These are phyloP conservation scores for Strombidium stylifer DNA, from an alignment of 73 alveolate genomes.

Conservation along the genomic window DNA sequence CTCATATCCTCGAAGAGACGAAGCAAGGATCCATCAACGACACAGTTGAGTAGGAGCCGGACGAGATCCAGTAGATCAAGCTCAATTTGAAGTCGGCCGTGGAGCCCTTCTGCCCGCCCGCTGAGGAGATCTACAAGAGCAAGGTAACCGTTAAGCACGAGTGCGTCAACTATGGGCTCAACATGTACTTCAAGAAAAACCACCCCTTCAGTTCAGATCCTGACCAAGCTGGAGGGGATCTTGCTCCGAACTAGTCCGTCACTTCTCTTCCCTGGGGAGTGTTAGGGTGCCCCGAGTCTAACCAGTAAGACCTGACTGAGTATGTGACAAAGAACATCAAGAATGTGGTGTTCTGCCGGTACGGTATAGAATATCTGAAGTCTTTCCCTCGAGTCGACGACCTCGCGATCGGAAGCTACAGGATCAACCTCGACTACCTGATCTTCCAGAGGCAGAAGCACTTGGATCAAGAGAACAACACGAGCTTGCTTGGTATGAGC, in stretches of 20 bases:
- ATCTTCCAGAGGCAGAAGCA: constrained; percentile 11
- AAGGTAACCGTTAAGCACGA: too few relatives aligned
- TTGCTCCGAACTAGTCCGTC: constrained; percentile 14
- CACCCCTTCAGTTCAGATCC: constrained; percentile 24
- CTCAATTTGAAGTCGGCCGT: too few relatives aligned
- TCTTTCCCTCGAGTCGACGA: background rate
- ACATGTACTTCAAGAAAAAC: constrained; percentile 27
- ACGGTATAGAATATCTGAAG: constrained; percentile 8
- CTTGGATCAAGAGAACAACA: background rate
- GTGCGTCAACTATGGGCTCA: constrained; percentile 18
- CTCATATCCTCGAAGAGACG: too few relatives aligned
- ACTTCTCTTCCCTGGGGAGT: constrained; percentile 25
- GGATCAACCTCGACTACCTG: constrained; percentile 18
- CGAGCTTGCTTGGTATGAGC: background rate
- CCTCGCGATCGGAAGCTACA: constrained; percentile 18
- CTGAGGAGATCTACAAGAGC: too few relatives aligned
- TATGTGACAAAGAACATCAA: constrained; percentile 1
- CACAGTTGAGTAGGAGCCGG: too few relatives aligned
- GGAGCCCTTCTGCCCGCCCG: too few relatives aligned
- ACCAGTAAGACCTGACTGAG: constrained; percentile 2
- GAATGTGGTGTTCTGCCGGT: constrained; percentile 12
- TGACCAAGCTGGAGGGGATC: constrained; percentile 8
- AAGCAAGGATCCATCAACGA: too few relatives aligned
- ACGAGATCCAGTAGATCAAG: too few relatives aligned
- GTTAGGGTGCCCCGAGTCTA: background rate